These are phyloP conservation scores for Stellera chamaejasme DNA, from an alignment of 345 rosid genomes.

Conservation along the genomic window DNA sequence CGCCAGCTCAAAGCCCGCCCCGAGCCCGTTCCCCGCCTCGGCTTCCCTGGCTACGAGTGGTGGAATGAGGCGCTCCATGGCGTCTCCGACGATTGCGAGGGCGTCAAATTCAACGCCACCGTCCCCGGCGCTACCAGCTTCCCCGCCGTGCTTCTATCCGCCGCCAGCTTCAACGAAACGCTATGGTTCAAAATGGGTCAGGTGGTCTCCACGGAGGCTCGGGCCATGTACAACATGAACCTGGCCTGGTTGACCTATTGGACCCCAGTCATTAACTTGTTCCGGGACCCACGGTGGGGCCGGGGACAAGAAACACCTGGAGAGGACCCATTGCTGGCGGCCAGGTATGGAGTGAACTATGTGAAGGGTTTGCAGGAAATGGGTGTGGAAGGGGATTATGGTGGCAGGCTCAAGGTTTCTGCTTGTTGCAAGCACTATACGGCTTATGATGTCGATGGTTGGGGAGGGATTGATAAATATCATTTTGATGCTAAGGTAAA, in stretches of 20 bases:
- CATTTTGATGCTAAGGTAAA: too few species aligned
- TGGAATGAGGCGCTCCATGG: slow-evolving; percentile 81
- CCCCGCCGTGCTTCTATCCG: slow-evolving; percentile 43
- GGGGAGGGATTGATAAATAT: too few species aligned
- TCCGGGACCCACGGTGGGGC: slow-evolving; percentile 48
- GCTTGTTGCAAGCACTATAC: too few species aligned
- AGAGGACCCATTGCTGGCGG: slow-evolving; percentile 40
- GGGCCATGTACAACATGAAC: slow-evolving; percentile 40
- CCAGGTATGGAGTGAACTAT: slow-evolving; percentile 35
- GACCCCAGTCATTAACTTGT: slow-evolving; percentile 55
- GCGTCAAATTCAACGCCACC: slow-evolving; percentile 31
- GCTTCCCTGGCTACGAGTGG: slow-evolving; percentile 59
- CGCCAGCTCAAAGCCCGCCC: slow-evolving; percentile 44
- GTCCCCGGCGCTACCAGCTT: slow-evolving; percentile 61
- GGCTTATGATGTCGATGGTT: too few species aligned
- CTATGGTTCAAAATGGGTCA: slow-evolving; percentile 55
- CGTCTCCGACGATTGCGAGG: slow-evolving; percentile 41
- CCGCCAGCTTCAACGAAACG: slow-evolving; percentile 47
- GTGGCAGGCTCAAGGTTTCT: too few species aligned
- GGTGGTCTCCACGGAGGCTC: slow-evolving; percentile 37
- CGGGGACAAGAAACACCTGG: slow-evolving; percentile 49
- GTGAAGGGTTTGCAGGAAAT: slow-evolving; percentile 43
- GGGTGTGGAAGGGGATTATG: slow-evolving; percentile 7
- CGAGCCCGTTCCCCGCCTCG: slow-evolving; percentile 38
- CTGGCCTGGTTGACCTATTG: slow-evolving; percentile 35